phyloP scores from a whole-genome alignment of 2,329 filamentous ascomycete genomes.

The Pseudovirgaria hyperparasitica region DNA sequence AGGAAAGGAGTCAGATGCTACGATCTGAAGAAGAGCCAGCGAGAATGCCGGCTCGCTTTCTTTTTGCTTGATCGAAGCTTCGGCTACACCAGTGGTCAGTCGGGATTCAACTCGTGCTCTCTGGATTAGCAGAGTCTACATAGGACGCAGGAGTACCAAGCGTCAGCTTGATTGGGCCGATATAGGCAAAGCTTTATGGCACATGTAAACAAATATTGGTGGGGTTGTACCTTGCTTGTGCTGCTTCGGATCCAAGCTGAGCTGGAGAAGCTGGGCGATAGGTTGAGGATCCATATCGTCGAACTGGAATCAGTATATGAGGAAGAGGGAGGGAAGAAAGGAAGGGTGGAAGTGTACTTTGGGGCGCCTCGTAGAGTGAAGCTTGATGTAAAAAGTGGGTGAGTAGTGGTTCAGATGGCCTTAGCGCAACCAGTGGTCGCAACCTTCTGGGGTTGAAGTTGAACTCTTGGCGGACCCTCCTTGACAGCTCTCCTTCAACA shows the following conservation, averaged over 20 bases:
- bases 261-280: conserved; percentile 74
- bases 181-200: too few relatives aligned
- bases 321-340: conserved; percentile 4
- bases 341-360: conserved; percentile 7
- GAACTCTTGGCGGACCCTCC: too few relatives aligned
- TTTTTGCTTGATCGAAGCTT: conserved; percentile 64
- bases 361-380: too few relatives aligned
- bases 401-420: too few relatives aligned
- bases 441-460: too few relatives aligned
- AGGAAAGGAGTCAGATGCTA: conserved; percentile 60
- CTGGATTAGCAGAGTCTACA: too few relatives aligned
- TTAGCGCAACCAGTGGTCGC: too few relatives aligned
- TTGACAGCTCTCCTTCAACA: too few relatives aligned
- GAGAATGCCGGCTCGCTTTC: conserved; percentile 81
- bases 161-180: too few relatives aligned
- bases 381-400: too few relatives aligned
- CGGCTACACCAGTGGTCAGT: conserved; percentile 44
- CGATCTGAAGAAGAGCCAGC: conserved; percentile 73
- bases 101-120: too few relatives aligned
- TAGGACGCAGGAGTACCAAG: too few relatives aligned
- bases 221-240: conserved; percentile 71
- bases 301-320: conserved; percentile 11
- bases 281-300: conserved; percentile 45
- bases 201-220: conserved; percentile 12
- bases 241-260: conserved; percentile 75